phyloP scores from a whole-genome alignment of 2,329 filamentous ascomycete species.

The Scedosporium aurantiacum region DNA sequence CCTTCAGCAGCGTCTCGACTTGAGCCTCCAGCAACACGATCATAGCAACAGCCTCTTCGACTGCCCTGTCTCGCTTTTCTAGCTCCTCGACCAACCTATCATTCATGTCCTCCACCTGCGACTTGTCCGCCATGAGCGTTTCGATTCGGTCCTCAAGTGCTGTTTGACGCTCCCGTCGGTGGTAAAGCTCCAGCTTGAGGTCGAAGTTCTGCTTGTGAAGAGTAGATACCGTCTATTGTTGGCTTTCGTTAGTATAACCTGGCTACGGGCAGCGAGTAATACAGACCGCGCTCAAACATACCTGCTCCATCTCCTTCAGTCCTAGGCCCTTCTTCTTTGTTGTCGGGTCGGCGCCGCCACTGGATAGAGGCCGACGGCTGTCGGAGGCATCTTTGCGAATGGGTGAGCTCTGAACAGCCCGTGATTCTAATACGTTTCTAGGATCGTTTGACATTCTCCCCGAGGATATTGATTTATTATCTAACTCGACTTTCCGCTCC shows the following conservation, averaged over 20 bases:
- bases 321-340: slow-evolving; percentile 45
- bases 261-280: not conserved
- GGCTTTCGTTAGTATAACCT: not conserved
- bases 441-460: slow-evolving; percentile 13
- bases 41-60: slow-evolving; percentile 59
- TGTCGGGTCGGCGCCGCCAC: slow-evolving; percentile 23
- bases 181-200: slow-evolving; percentile 61
- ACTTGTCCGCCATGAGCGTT: slow-evolving; percentile 39
- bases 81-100: slow-evolving; percentile 47
- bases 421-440: slow-evolving; percentile 23
- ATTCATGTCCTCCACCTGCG: slow-evolving; percentile 45
- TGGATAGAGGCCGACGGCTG: slow-evolving; percentile 31
- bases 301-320: slow-evolving; percentile 57
- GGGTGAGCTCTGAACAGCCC: slow-evolving; percentile 14
- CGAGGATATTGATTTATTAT: slow-evolving; percentile 19
- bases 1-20: slow-evolving; percentile 40
- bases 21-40: slow-evolving; percentile 55
- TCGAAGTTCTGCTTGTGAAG: slow-evolving; percentile 70
- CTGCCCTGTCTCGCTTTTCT: slow-evolving; percentile 57
- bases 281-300: slow-evolving; percentile 19
- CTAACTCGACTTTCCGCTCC: slow-evolving; percentile 37
- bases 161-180: slow-evolving; percentile 53
- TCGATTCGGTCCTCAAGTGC: slow-evolving; percentile 48
- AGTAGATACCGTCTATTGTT: slow-evolving; percentile 47
- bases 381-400: slow-evolving; percentile 18